Conservation (phyloP, 371 early-diverging fungal species). For the Syncephalastrum monosporum region DNA sequence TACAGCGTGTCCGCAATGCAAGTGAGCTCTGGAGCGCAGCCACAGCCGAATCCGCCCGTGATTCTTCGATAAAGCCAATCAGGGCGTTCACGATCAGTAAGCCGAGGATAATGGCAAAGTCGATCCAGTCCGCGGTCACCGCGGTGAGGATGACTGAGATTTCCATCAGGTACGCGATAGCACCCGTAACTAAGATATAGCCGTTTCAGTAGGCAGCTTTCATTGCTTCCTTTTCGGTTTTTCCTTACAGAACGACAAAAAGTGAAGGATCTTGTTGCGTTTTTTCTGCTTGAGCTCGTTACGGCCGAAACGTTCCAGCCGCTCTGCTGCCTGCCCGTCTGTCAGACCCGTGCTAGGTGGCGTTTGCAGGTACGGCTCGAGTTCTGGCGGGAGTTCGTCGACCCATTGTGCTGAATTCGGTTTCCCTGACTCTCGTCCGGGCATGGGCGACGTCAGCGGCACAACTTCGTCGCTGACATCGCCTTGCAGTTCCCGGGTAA, state of each 20-base stretch:
- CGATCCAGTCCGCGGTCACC: conserved; percentile 73
- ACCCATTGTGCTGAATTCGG: conserved; percentile 15
- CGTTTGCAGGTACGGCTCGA: conserved; percentile 71
- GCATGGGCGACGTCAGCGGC: conserved; percentile 8
- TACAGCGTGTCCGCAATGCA: conserved; percentile 78
- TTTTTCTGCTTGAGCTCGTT: conserved; percentile 82
- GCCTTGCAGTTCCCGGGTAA: too few species aligned
- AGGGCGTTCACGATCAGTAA: conserved; percentile 86
- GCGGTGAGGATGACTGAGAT: conserved; percentile 72
- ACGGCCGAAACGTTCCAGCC: conserved; percentile 66
- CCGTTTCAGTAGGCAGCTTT: neutral
- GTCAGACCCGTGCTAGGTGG: conserved; percentile 66
- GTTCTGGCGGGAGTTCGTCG: conserved; percentile 69
- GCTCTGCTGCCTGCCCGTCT: conserved; percentile 54
- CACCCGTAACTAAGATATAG: conserved; percentile 60
- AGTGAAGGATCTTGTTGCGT: conserved; percentile 82
- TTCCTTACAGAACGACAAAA: conserved; percentile 75
- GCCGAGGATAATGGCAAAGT: conserved; percentile 84
- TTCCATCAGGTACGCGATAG: conserved; percentile 89
- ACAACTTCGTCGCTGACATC: conserved; percentile 6
- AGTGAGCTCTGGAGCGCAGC: conserved; percentile 86
- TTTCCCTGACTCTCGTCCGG: too few species aligned
- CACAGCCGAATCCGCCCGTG: conserved; percentile 87
- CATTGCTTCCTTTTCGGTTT: neutral
- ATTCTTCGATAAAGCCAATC: conserved; percentile 90